Base-by-base conservation (phyloP, 2,329 filamentous ascomycete genomes). In the Fusarium torulosum region DNA sequence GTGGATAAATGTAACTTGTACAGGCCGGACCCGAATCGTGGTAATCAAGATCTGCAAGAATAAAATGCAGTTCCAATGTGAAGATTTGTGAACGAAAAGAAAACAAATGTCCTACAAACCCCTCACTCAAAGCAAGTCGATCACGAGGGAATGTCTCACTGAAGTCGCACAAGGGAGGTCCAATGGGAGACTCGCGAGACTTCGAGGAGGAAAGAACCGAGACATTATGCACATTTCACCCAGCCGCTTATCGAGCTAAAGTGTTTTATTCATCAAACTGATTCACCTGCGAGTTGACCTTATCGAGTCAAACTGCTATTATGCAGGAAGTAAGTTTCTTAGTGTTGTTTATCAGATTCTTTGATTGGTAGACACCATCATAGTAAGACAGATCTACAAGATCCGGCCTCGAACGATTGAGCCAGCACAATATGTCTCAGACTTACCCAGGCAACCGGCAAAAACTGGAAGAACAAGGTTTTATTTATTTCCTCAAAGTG, bases 61-160 rank as follows among this genome's bases (percentile, higher is more conserved):
- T 27, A 11, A 14, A 14, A 14, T 37, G 15, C 4, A 29, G 8
- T n/a, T 13, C 4, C 13, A 15, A 29, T 7, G 5, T 13, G 6
- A 10, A 19, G 3, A 29, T 19, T 6, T 19, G 25, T 14, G 8
- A 25, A 29, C 25, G 5, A 7, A 17, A 38, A 14, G 19, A 19
- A 15, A n/a, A 9, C 7, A 11, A 29, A n/a, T 0, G 6, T 19
- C 9, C 5, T 2, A n/a, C 25, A 13, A 40, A 33, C 52, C 52
- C 52, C 52, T 51, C 52, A 51, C 29, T 19, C 4, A 21, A 8
- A 55, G 37, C 7, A 11, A 31, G 20, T 40, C 42, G 50, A 45
- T 58, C 50, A 58, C 41, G 50, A 21, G 55, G 20, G 23, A 4
- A 55, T 58, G 57, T 59, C 52, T 59, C 53, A 59, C 19, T 51